Evolutionary conservation across 306 rosid genomes (phyloP).

Genomic region (Quercus gilva): DNA sequence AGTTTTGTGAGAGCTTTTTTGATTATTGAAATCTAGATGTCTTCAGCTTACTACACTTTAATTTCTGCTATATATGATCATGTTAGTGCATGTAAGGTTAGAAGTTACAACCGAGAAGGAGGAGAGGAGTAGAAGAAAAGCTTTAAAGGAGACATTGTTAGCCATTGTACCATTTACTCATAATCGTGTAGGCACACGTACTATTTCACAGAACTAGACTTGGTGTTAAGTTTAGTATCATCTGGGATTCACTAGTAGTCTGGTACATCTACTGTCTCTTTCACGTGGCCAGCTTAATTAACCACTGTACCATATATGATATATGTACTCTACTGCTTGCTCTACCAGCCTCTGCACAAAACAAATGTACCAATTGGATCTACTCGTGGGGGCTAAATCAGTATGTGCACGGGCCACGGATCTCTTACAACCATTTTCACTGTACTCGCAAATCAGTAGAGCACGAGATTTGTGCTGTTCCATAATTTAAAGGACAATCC

Average conservation of each 20-base stretch:
- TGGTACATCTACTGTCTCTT: too few species aligned
- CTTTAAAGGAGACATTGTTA: not conserved
- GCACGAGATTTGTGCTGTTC: not conserved
- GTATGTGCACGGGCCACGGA: not conserved
- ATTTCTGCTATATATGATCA: too few species aligned
- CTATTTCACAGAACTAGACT: too few species aligned
- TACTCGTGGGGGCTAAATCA: not conserved
- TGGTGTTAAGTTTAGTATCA: too few species aligned
- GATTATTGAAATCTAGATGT: too few species aligned
- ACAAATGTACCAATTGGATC: not conserved
- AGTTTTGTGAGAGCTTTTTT: too few species aligned
- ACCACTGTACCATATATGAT: not conserved
- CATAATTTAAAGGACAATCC: not conserved
- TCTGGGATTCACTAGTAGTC: too few species aligned
- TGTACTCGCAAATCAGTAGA: not conserved
- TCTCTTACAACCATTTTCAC: too few species aligned
- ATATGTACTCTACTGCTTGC: not conserved
- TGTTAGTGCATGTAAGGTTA: too few species aligned
- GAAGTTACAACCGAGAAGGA: not conserved
- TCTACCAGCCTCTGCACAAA: not conserved
- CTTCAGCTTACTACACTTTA: too few species aligned
- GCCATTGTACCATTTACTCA: too few species aligned
- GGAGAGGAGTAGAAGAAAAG: not conserved
- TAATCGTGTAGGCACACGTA: too few species aligned
- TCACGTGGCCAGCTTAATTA: not conserved